Evolutionary conservation across 2,329 filamentous ascomycete genomes (phyloP).

Genomic region (Calonectria ilicicola): DNA sequence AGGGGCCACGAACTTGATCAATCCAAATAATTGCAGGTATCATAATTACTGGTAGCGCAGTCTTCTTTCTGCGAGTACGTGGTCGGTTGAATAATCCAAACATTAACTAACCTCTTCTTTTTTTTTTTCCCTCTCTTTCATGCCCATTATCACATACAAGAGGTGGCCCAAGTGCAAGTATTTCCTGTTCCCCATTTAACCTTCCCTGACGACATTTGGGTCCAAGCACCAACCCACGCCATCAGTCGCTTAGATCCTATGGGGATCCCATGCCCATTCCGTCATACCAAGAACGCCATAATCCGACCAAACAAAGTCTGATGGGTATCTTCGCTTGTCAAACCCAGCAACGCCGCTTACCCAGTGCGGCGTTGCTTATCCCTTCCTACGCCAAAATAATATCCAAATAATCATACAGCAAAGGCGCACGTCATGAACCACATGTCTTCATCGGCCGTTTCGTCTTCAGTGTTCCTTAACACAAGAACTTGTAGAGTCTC

Average conservation of each 20-base stretch:
- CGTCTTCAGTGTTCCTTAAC: slow-evolving; percentile 55
- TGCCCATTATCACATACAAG: not conserved
- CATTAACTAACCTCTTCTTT: not conserved
- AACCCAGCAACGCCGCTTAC: not conserved
- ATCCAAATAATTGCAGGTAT: not conserved
- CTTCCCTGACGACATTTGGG: not conserved
- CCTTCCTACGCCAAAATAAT: not conserved
- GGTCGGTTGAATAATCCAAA: not conserved
- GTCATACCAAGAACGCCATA: slow-evolving; percentile 10
- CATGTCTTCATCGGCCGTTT: not conserved
- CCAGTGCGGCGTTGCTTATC: not conserved
- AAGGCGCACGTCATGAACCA: not conserved
- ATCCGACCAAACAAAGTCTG: slow-evolving; percentile 11
- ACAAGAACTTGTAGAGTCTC: slow-evolving; percentile 78
- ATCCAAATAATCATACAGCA: slow-evolving; percentile 17
- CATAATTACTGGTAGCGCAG: not conserved
- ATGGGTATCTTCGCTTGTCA: slow-evolving; percentile 12
- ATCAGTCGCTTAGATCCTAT: not conserved
- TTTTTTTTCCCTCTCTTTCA: not conserved
- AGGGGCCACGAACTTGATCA: not conserved
- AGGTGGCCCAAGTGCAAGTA: not conserved
- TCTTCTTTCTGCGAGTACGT: not conserved
- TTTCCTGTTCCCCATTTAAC: not conserved
- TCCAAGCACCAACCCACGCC: not conserved
- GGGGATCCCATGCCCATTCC: not conserved